A percentile compares a stretch with the other conserved stretches of the same genome.
These are phyloP conservation scores for Candida caryicola DNA, from an alignment of 805 yeast genomes.

Conservation along the genomic window DNA sequence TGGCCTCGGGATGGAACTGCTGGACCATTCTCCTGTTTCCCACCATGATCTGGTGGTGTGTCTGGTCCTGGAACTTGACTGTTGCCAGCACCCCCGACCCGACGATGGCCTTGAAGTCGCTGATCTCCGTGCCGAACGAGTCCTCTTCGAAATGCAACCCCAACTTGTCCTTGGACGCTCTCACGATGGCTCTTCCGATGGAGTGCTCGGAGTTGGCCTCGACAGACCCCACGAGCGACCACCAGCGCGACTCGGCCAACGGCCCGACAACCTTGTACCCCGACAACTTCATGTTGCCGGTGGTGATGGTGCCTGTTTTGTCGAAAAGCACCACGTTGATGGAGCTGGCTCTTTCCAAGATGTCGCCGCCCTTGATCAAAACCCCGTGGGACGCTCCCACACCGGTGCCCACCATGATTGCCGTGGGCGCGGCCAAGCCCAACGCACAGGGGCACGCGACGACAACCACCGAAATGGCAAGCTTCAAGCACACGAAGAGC, in stretches of 20 bases:
- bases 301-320: constrained; percentile 93
- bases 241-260: constrained; percentile 29
- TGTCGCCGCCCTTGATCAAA: constrained; percentile 88
- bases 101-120: constrained; percentile 34
- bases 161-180: constrained; percentile 27
- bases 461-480: constrained; percentile 88
- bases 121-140: constrained; percentile 27
- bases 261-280: constrained; percentile 19
- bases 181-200: constrained; percentile 67
- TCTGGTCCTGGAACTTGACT: constrained; percentile 28
- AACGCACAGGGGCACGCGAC: constrained; percentile 99
- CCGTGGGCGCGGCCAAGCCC: constrained; percentile 97
- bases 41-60: constrained; percentile 35
- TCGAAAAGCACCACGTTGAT: constrained; percentile 76
- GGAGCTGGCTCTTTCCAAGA: constrained; percentile 68
- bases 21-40: constrained; percentile 52
- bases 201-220: constrained; percentile 87
- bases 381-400: constrained; percentile 90
- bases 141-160: constrained; percentile 32
- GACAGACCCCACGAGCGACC: constrained; percentile 55
- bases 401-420: constrained; percentile 98
- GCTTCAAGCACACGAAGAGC: constrained; percentile 65
- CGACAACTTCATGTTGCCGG: constrained; percentile 65
- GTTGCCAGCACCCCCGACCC: constrained; percentile 48
- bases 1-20: constrained; percentile 15